phyloP scores from a whole-genome alignment of 805 yeast genomes.

The Wickerhamomyces strasburgensis region DNA sequence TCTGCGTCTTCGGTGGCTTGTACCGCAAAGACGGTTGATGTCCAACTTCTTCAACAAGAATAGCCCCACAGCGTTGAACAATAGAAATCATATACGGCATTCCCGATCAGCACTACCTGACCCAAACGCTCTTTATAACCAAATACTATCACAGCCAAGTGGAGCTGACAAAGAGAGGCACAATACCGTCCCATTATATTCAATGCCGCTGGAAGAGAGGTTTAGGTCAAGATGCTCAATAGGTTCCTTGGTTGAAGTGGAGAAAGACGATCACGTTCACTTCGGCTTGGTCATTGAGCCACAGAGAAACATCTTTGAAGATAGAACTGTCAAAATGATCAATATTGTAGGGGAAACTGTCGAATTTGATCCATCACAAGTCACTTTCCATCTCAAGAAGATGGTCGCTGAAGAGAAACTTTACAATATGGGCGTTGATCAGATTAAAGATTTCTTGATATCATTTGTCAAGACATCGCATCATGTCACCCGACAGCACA shows the following conservation, averaged over 20 bases:
- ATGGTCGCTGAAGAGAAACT: neutral
- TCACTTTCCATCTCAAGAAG: slow-evolving; percentile 9
- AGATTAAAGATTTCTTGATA: neutral
- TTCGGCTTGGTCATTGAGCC: slow-evolving; percentile 7
- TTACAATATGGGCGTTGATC: too few species aligned
- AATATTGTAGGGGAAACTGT: slow-evolving; percentile 4
- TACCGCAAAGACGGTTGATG: neutral
- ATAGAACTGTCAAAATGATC: slow-evolving; percentile 6
- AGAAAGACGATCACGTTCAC: neutral
- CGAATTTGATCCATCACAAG: slow-evolving; percentile 5
- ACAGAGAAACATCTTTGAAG: slow-evolving; percentile 7
- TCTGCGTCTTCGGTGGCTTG: neutral
- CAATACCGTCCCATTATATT: neutral
- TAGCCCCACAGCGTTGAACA: neutral
- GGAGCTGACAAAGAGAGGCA: too few species aligned
- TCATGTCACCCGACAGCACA: neutral
- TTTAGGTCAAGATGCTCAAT: slow-evolving; percentile 3
- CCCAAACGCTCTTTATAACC: neutral
- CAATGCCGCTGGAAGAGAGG: neutral
- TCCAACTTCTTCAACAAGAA: neutral
- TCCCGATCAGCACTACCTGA: too few species aligned
- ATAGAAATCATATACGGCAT: too few species aligned
- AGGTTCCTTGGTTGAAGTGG: slow-evolving; percentile 13
- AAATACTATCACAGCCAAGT: neutral
- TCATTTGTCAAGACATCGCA: slow-evolving; percentile 1